These are phyloP conservation scores for Debaryomyces coudertii DNA, from an alignment of 1,139 yeast species.

Conservation along the genomic window DNA sequence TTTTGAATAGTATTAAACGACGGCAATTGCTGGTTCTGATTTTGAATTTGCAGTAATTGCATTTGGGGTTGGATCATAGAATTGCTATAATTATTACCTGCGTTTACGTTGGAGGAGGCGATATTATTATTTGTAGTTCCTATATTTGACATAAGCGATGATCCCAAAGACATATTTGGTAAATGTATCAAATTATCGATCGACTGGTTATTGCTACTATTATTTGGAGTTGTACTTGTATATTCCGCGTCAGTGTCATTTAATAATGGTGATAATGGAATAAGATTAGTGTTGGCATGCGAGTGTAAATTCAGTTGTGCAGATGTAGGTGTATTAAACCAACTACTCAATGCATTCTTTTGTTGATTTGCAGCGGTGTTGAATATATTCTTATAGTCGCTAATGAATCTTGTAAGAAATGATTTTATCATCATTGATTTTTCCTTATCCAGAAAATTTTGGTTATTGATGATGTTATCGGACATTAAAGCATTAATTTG, in stretches of 20 bases:
- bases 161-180: constrained; percentile 19
- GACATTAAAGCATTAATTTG: constrained; percentile 24
- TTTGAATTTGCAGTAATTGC: constrained; percentile 31
- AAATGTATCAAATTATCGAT: constrained; percentile 24
- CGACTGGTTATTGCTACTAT: constrained; percentile 11
- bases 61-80: constrained; percentile 6
- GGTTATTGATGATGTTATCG: constrained; percentile 22
- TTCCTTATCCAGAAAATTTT: constrained; percentile 19
- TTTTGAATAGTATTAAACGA: constrained; percentile 43
- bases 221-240: constrained; percentile 15
- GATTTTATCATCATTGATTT: constrained; percentile 26
- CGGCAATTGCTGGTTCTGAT: constrained; percentile 39
- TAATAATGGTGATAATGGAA: constrained; percentile 41
- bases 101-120: constrained; percentile 18
- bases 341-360: constrained; percentile 20
- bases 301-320: constrained; percentile 10
- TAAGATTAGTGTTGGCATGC: constrained; percentile 25
- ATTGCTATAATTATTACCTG: constrained; percentile 10
- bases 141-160: constrained; percentile 4
- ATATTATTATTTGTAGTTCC: constrained; percentile 10
- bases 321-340: constrained; percentile 21
- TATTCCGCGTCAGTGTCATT: constrained; percentile 37
- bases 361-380: constrained; percentile 12
- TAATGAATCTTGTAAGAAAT: constrained; percentile 27
- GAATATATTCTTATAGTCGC: constrained; percentile 23